These are phyloP conservation scores for Fusarium incarnatum DNA, from an alignment of 2,329 filamentous ascomycete species.

Conservation along the genomic window DNA sequence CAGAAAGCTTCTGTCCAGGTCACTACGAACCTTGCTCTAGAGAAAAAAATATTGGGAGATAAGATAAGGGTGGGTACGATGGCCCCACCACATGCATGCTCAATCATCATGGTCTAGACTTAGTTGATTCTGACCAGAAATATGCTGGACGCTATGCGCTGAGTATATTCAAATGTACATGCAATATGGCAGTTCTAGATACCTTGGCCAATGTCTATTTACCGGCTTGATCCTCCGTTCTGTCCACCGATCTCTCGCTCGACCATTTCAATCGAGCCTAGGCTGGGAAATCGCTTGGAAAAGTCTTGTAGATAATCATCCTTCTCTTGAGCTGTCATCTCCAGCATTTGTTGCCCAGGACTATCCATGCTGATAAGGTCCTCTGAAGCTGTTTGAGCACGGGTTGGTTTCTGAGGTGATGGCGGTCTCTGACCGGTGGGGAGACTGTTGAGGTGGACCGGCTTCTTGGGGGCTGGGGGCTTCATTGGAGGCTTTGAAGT, in stretches of 20 bases:
- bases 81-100: conserved; percentile 34
- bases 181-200: conserved; percentile 27
- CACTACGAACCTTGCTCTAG: conserved; percentile 1
- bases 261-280: conserved; percentile 89
- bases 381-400: conserved; percentile 47
- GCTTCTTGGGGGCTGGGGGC: conserved; percentile 71
- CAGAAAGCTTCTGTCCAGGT: conserved; percentile 14
- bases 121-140: conserved; percentile 9
- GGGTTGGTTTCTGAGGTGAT: conserved; percentile 60
- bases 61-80: conserved; percentile 50
- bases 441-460: conserved; percentile 69
- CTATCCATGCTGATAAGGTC: conserved; percentile 60
- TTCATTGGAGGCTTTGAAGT: conserved; percentile 50
- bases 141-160: conserved; percentile 35
- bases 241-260: conserved; percentile 68
- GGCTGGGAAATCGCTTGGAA: conserved; percentile 85
- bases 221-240: conserved; percentile 48
- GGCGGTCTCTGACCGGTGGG: conserved; percentile 57
- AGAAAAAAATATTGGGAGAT: conserved; percentile 49
- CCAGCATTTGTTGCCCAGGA: conserved; percentile 61
- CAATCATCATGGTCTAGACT: neutral
- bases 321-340: conserved; percentile 68
- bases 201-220: conserved; percentile 20
- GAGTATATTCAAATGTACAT: conserved; percentile 46
- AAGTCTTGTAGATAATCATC: conserved; percentile 79